A percentile compares a stretch with the other conserved stretches of the same genome.
These are phyloP conservation scores for Monilinia laxa DNA, from an alignment of 2,329 filamentous ascomycete species.

Conservation along the genomic window DNA sequence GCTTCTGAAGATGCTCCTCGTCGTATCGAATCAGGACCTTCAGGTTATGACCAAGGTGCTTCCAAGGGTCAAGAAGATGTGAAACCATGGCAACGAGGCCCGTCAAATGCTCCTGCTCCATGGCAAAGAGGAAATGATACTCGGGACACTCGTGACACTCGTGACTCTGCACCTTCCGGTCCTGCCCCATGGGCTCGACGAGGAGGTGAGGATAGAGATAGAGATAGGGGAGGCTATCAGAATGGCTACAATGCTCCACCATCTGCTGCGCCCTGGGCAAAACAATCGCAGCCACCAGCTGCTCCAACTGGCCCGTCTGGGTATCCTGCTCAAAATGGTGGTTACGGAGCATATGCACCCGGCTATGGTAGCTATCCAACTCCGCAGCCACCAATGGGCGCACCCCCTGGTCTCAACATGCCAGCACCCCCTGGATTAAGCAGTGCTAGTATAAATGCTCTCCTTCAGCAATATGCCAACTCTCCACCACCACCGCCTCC, in stretches of 20 bases:
- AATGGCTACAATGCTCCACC: constrained; percentile 51
- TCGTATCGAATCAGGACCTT: constrained; percentile 81
- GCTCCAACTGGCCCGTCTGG: constrained; percentile 37
- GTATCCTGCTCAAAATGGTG: constrained; percentile 49
- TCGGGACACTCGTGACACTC: constrained; percentile 43
- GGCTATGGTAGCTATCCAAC: constrained; percentile 42
- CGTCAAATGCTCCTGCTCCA: constrained; percentile 79
- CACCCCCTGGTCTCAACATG: constrained; percentile 41
- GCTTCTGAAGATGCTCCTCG: constrained; percentile 61
- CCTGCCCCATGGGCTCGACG: constrained; percentile 64
- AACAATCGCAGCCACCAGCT: constrained; percentile 42
- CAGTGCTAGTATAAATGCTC: constrained; percentile 59
- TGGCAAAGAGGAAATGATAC: constrained; percentile 56
- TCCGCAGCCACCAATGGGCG: constrained; percentile 46
- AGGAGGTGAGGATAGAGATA: constrained; percentile 45
- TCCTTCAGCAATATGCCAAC: constrained; percentile 62
- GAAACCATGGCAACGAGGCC: constrained; percentile 87
- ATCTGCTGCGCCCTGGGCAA: constrained; percentile 44
- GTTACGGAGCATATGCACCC: constrained; percentile 53
- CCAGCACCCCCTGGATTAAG: constrained; percentile 48
- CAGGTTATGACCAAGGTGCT: constrained; percentile 54
- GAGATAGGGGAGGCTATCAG: constrained; percentile 50
- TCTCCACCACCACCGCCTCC: constrained; percentile 56
- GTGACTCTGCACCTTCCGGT: constrained; percentile 42
- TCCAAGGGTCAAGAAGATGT: constrained; percentile 52